Evolutionary conservation across 2,329 filamentous ascomycete genomes (phyloP), one percentile per base, ranked within the genome.

Genomic region (Chrysoporthe deuterocubensis): DNA sequence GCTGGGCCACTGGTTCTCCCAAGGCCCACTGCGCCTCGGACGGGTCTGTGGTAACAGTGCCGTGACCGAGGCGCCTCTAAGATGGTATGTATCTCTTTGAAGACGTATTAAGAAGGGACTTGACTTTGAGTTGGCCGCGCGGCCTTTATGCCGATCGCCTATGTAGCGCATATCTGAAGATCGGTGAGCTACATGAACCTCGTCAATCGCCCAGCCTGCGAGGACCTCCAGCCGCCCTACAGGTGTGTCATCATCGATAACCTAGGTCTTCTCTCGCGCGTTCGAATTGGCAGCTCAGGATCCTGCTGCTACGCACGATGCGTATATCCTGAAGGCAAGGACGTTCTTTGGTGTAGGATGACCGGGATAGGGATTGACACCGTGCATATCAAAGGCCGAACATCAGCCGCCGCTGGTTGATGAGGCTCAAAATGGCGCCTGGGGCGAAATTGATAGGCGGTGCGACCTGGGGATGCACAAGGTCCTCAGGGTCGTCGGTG

Each of bases 391-490:
- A 32, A 57, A 50, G n/a, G 34, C 62, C 62, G 50, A 42, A 37
- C 50, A 56, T 64, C 50, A 64, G 62, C 62, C 62, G 62, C 13
- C 50, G 26, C 13, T 6, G 13, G 40, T n/a, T 64, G 37, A 54
- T 64, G 62, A 64, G 62, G 62, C 62, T 64, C 48, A 64, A 64
- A 64, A 44, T 34, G 8, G 26, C n/a, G 50, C n/a, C 13, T 11
- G 44, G 42, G 26, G 44, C 21, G 34, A 21, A 21, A 57, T 32
- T 64, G 9, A 43, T 37, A 52, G 26, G 42, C 43, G 46, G 61
- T 63, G 61, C 46, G 48, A 63, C 18, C 11, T 34, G 9, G 8
- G 34, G 18, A 21, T 37, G 37, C 34, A 34, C 26, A 11, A 18
- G 46, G 37, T 6, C 34, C 32, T 16, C 11, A 18, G 14, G 46